A percentile compares a stretch with the other conserved stretches of the same genome.
phyloP scores from a whole-genome alignment of 2,329 filamentous ascomycete genomes.

The Colletotrichum karsti region DNA sequence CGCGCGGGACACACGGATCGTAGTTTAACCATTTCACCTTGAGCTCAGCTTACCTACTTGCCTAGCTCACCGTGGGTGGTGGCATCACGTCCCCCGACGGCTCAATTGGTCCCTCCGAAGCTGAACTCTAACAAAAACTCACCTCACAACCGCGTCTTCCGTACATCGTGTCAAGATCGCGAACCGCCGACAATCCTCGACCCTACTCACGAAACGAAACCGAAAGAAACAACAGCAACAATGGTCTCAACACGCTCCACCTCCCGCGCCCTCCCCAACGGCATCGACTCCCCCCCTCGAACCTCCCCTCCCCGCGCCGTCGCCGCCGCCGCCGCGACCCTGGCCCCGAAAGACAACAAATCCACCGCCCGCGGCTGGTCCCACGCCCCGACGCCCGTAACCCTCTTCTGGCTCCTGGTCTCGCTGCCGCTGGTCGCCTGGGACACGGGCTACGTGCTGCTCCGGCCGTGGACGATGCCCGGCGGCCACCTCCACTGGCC shows the following conservation, averaged over 20 bases:
- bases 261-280: constrained; percentile 36
- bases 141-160: background rate
- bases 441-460: constrained; percentile 82
- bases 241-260: constrained; percentile 50
- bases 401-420: constrained; percentile 75
- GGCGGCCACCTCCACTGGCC: constrained; percentile 78
- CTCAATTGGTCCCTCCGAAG: background rate
- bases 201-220: background rate
- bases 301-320: constrained; percentile 27
- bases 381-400: constrained; percentile 55
- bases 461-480: constrained; percentile 84
- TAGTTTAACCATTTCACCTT: background rate
- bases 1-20: background rate
- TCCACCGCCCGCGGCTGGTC: constrained; percentile 25
- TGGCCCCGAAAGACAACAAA: background rate
- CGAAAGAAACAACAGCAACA: background rate
- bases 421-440: constrained; percentile 83
- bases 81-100: background rate
- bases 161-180: background rate
- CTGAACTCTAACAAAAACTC: background rate
- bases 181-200: background rate
- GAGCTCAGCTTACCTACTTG: too few species aligned
- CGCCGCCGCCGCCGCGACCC: constrained; percentile 12
- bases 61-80: background rate
- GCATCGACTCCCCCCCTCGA: constrained; percentile 33